Evolutionary conservation across 192 early-diverging fungal species (phyloP).

Genomic region (Backusella tuberculispora): DNA sequence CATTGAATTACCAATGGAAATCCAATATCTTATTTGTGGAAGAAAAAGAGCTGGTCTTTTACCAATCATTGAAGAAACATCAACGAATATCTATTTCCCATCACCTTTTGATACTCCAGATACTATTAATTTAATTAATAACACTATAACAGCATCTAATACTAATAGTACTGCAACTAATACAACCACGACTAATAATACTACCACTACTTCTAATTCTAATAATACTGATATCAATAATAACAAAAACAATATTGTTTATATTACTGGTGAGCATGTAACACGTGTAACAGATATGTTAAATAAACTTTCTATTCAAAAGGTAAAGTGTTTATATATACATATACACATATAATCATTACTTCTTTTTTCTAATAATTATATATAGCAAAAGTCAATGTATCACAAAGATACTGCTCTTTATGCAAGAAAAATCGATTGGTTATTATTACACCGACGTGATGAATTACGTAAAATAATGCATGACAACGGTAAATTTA

Average conservation of each 20-base stretch:
- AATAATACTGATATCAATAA: neutral
- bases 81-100: constrained; percentile 77
- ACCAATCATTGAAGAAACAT: constrained; percentile 70
- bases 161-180: neutral
- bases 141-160: neutral
- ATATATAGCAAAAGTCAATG: constrained; percentile 49
- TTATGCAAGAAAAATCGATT: constrained; percentile 74
- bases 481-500: constrained; percentile 70
- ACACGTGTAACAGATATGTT: neutral
- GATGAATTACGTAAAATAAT: constrained; percentile 71
- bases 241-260: neutral
- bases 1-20: constrained; percentile 49
- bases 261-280: constrained; percentile 8
- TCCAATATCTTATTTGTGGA: constrained; percentile 74
- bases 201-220: neutral
- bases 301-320: constrained; percentile 8
- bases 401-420: constrained; percentile 47
- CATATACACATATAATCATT: constrained; percentile 19
- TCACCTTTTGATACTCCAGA: constrained; percentile 50
- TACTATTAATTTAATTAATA: neutral
- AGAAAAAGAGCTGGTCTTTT: constrained; percentile 63
- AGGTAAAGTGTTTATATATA: constrained; percentile 34
- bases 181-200: constrained; percentile 13
- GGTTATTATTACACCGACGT: constrained; percentile 69
- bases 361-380: neutral